Base-by-base conservation (phyloP, 2,329 filamentous ascomycete genomes). In the Clonostachys rosea region DNA sequence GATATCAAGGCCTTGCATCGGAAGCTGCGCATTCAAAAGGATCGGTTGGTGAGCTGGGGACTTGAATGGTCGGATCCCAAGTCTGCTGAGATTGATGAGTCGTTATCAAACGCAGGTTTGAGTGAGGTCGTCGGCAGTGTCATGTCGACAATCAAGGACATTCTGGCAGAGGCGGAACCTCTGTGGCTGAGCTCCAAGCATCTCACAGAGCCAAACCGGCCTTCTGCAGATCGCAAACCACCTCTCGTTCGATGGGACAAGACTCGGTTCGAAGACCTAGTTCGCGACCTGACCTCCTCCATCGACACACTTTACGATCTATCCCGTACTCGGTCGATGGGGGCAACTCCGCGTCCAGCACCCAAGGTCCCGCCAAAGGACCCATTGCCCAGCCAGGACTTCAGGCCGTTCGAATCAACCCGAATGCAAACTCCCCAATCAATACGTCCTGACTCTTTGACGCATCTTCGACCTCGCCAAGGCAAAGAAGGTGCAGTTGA, bases 251-350 rank as follows among this genome's bases (percentile, higher is more conserved):
- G 78, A 39, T 87, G 82, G 75, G 83, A 89, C 65, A 86, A 85
- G 61, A 70, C 71, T n/a, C 79, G 84, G 47, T 91, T 91, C 55
- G 82, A 88, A 56, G 86, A 90, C 56, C 71, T 91, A 13, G 78
- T 91, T 37, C 78, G 79, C 52, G 87, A 91, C 57, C 70, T 91
- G 52, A 91, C 86, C 14, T 80, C 81, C 6, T 89, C 86, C 3
- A 89, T 91, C 61, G 88, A 91, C 64, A 89, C 85, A 0, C 74
- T 92, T 2, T 91, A 88, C 61, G 86, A 91, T 58, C 71, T 91
- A 13, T 90, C 87, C 0, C 72, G 83, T 44, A 86, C 85, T 13
- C 74, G 86, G 17, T 73, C 76, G 1, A 74, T 74, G 1, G 68
- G 66, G 2, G 64, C 66, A 4, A 56, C 64, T 11, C 59, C 65